A percentile compares a stretch with the other conserved stretches of the same genome.
Conservation (phyloP, 2,329 filamentous ascomycete species). For the Neodidymelliopsis sp. region DNA sequence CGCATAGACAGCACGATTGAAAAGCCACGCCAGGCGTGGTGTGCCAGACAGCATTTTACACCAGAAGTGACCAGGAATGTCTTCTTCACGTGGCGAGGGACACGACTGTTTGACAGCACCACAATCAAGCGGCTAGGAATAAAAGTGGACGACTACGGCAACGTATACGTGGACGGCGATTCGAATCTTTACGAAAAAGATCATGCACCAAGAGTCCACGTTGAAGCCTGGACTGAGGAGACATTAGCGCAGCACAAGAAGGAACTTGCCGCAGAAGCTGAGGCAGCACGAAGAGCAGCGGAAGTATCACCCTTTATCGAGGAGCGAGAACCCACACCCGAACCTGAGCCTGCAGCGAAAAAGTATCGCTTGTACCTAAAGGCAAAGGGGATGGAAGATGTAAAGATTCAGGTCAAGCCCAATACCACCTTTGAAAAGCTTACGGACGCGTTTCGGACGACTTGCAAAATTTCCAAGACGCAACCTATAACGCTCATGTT, state of each 20-base stretch:
- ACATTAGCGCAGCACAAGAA: conserved; percentile 63
- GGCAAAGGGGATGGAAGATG: conserved; percentile 59
- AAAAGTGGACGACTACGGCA: conserved; percentile 52
- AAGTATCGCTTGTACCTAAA: conserved; percentile 60
- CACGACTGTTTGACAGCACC: conserved; percentile 76
- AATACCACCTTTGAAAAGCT: conserved; percentile 43
- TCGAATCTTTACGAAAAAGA: conserved; percentile 62
- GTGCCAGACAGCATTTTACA: conserved; percentile 65
- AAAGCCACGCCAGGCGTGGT: conserved; percentile 74
- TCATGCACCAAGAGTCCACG: conserved; percentile 64
- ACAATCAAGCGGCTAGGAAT: conserved; percentile 62
- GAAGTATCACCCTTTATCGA: conserved; percentile 32
- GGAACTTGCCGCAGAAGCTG: conserved; percentile 35
- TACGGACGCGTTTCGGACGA: conserved; percentile 37
- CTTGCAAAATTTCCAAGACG: conserved; percentile 28
- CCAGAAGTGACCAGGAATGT: conserved; percentile 61
- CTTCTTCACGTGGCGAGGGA: conserved; percentile 81
- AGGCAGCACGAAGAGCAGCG: conserved; percentile 48
- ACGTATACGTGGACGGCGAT: conserved; percentile 42
- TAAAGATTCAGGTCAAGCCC: conserved; percentile 58
- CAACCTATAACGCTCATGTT: conserved; percentile 47
- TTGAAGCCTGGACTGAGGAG: conserved; percentile 79
- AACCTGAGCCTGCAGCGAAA: conserved; percentile 28
- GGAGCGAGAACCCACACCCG: conserved; percentile 27
- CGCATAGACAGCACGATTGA: conserved; percentile 72